A percentile compares a stretch with the other conserved stretches of the same genome.
Conservation (phyloP, 345 rosid species). For the Aquilaria malaccensis region DNA sequence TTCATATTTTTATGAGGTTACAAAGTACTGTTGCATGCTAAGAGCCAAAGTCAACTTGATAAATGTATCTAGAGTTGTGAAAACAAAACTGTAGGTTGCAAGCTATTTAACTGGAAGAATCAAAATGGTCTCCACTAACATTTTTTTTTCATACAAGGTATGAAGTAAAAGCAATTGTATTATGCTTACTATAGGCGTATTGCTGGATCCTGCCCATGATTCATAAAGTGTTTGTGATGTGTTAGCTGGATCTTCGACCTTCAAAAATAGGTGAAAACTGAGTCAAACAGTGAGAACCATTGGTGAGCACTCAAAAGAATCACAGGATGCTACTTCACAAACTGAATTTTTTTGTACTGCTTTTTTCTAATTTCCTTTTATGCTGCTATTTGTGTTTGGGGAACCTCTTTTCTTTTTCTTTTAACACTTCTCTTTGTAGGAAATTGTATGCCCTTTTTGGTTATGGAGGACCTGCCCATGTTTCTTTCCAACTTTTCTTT, state of each 20-base stretch:
- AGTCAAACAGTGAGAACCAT: constrained; percentile 4
- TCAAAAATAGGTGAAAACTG: constrained; percentile 12
- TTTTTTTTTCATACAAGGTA: too few relatives aligned
- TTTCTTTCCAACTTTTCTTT: too few relatives aligned
- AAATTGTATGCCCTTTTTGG: neutral
- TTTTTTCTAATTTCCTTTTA: neutral
- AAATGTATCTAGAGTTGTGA: too few relatives aligned
- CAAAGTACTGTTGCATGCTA: too few relatives aligned
- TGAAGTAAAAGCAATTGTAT: neutral
- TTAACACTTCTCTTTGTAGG: neutral
- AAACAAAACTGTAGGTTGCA: too few relatives aligned
- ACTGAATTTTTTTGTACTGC: too few relatives aligned
- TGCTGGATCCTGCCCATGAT: constrained; percentile 43
- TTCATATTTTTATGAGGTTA: neutral
- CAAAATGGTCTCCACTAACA: too few relatives aligned
- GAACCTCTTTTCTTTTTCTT: neutral
- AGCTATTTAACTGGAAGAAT: too few relatives aligned
- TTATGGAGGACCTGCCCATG: too few relatives aligned
- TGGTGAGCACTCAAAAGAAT: too few relatives aligned
- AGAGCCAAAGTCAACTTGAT: too few relatives aligned
- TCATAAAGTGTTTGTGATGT: constrained; percentile 59
- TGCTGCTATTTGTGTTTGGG: constrained; percentile 1
- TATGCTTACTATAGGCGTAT: constrained; percentile 40
- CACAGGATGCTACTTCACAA: too few relatives aligned
- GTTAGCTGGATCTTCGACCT: constrained; percentile 80